phyloP scores from a whole-genome alignment of 257 asterid genomes.

The Penstemon davidsonii region DNA sequence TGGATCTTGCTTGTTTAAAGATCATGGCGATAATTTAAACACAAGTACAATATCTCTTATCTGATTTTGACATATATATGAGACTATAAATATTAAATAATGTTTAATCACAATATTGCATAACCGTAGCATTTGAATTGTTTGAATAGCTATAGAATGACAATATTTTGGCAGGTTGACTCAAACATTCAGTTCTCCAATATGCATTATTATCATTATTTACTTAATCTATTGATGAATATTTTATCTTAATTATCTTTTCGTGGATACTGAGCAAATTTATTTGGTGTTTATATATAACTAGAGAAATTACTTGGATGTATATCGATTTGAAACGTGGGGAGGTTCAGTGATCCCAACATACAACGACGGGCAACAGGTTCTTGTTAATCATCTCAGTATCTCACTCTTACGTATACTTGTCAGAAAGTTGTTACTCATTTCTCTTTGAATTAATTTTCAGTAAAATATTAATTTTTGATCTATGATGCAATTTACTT shows the following conservation, averaged over 20 bases:
- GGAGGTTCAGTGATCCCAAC: constrained; percentile 89
- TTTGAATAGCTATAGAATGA: constrained; percentile 20
- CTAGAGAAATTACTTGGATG: constrained; percentile 96
- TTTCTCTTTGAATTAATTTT: constrained; percentile 22
- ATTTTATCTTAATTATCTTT: constrained; percentile 8
- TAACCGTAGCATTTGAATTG: neutral
- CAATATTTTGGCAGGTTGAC: constrained; percentile 16
- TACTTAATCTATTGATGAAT: constrained; percentile 17
- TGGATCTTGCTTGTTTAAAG: constrained; percentile 3
- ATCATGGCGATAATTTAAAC: constrained; percentile 8
- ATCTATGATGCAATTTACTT: constrained; percentile 7
- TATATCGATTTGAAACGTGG: constrained; percentile 90
- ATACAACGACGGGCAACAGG: constrained; percentile 81
- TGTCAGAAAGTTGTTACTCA: constrained; percentile 5
- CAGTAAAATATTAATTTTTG: neutral
- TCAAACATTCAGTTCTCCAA: neutral
- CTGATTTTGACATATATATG: neutral
- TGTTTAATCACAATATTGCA: neutral
- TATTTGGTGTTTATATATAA: constrained; percentile 25
- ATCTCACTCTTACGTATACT: constrained; percentile 20
- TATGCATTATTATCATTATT: neutral
- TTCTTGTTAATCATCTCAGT: constrained; percentile 32
- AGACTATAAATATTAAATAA: neutral
- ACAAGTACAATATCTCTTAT: constrained; percentile 3
- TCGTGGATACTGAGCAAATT: constrained; percentile 21